phyloP scores from a whole-genome alignment of 768 basidiomycete genomes.

The Russula abietina region DNA sequence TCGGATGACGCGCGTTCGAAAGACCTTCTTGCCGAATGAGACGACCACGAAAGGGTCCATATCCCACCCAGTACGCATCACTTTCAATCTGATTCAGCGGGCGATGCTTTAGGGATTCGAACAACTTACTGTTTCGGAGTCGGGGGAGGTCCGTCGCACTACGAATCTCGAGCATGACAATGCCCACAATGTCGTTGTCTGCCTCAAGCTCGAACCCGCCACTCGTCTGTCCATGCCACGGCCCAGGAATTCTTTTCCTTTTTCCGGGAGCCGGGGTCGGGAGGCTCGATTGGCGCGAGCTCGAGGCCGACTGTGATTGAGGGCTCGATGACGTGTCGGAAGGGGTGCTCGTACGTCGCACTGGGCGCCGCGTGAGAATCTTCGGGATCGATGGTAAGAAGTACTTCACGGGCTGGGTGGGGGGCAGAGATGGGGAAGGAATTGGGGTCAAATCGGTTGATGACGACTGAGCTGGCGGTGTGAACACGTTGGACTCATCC shows the following conservation, averaged over 20 bases:
- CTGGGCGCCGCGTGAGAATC: conserved; percentile 34
- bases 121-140: conserved; percentile 73
- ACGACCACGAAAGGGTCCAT: conserved; percentile 98
- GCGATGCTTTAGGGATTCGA: not conserved
- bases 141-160: conserved; percentile 78
- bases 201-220: conserved; percentile 56
- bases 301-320: conserved; percentile 6
- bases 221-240: conserved; percentile 36
- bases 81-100: conserved; percentile 33
- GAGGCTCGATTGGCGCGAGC: conserved; percentile 22
- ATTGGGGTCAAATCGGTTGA: conserved; percentile 12
- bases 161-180: conserved; percentile 91
- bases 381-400: conserved; percentile 32
- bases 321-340: conserved; percentile 26
- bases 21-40: conserved; percentile 95
- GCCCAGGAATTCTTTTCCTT: conserved; percentile 38
- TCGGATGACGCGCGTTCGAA: conserved; percentile 86
- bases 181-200: conserved; percentile 81
- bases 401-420: conserved; percentile 27
- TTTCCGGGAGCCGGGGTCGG: conserved; percentile 28
- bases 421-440: conserved; percentile 26
- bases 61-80: conserved; percentile 85
- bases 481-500: not conserved
- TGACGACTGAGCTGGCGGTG: not conserved
- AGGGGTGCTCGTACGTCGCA: conserved; percentile 31